A percentile compares a stretch with the other conserved stretches of the same genome.
phyloP scores from a whole-genome alignment of 2,329 filamentous ascomycete species.

The Lachnellula subtilissima region DNA sequence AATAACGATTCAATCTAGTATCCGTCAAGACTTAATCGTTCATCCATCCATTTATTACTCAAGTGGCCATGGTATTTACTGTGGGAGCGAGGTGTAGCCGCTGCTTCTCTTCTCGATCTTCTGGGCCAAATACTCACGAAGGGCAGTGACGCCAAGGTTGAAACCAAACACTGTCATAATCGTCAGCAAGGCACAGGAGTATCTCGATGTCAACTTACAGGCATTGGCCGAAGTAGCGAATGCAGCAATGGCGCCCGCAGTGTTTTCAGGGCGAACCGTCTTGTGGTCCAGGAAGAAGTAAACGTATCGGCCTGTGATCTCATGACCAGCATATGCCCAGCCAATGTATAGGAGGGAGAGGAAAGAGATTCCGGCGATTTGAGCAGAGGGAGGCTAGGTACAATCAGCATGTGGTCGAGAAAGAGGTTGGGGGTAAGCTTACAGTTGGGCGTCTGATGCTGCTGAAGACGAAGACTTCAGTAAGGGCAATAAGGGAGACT shows the following conservation, averaged over 20 bases:
- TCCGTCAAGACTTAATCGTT: not conserved
- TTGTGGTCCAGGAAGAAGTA: constrained; percentile 31
- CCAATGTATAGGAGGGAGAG: constrained; percentile 25
- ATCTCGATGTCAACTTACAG: constrained; percentile 17
- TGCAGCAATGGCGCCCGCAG: constrained; percentile 15
- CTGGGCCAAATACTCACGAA: constrained; percentile 20
- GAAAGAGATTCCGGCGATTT: constrained; percentile 20
- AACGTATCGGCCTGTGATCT: constrained; percentile 23
- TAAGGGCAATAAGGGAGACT: constrained; percentile 27
- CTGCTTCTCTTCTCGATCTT: constrained; percentile 17
- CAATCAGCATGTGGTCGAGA: constrained; percentile 8
- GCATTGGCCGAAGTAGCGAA: constrained; percentile 19
- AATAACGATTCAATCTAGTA: not conserved
- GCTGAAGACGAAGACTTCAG: constrained; percentile 30
- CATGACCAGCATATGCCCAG: constrained; percentile 29
- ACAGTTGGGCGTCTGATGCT: constrained; percentile 30
- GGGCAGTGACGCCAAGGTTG: constrained; percentile 18
- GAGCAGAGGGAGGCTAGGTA: constrained; percentile 22
- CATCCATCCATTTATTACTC: not conserved
- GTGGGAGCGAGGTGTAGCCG: constrained; percentile 21
- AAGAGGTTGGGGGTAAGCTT: constrained; percentile 7
- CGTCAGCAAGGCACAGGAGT: not conserved
- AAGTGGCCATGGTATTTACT: constrained; percentile 4
- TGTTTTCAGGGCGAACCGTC: constrained; percentile 25
- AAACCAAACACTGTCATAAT: constrained; percentile 18